Evolutionary conservation across 148 eudicot genomes (phyloP), one percentile per base, ranked within the genome.

Genomic region (Tetragonia tetragonoides): DNA sequence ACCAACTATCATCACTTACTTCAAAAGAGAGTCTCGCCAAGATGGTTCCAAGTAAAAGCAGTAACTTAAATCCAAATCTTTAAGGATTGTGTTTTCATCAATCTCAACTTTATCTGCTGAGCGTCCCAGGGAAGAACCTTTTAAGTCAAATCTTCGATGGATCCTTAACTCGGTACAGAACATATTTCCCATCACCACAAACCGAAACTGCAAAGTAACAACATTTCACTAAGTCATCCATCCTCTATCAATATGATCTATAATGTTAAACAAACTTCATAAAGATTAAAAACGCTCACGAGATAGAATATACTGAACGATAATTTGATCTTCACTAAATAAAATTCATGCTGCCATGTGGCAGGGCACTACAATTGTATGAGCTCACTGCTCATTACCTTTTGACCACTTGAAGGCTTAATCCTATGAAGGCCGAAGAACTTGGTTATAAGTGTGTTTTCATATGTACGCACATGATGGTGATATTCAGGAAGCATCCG

Each of bases 121-220:
- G 39, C 99, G 94, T 39, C 99, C 99, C 66, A 87, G 86, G 61
- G 99, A 95, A 73, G 99, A 95, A 66, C 99, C 99, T 85, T 95
- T 95, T 63, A 95, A 66, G 83, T 95, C 99, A 79, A 90, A 95
- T 85, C 99, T 87, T 24, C 99, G 86, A 79, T 95, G 99, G 81
- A 95, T 95, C 87, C 99, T 90, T 75, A 95, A 83, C 80, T 91
- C 97, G 60, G 99, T 95, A 89, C 97, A 95, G 84, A 95, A 95
- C 97, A 95, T 93, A 83, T 95, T 95, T 76, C 99, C 99, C 99
- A 95, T 95, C 61, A 95, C 99, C 75, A 92, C 99, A 82, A 95
- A 95, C 39, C 97, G 96, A 78, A 95, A 95, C 99, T 95, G 93
- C 87, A 87, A 80, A 68, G 66, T 38, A 72, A 42, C 67, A 83